phyloP scores from a whole-genome alignment of 345 rosid species.

The Lenwebbia sp. region DNA sequence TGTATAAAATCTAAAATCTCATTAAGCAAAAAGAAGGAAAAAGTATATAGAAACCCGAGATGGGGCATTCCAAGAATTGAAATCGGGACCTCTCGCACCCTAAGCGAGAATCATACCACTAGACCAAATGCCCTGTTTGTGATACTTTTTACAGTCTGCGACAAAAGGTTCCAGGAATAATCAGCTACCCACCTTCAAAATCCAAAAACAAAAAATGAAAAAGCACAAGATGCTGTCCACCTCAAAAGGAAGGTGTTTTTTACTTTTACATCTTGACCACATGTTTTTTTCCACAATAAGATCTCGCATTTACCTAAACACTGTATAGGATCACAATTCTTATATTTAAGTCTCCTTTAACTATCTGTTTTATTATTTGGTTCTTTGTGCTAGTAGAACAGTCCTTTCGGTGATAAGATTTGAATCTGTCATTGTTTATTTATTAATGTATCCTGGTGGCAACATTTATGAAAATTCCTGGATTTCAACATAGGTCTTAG shows the following conservation, averaged over 20 bases:
- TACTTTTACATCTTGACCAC: background rate
- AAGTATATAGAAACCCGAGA: background rate
- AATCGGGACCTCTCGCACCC: conserved; percentile 82
- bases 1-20: background rate
- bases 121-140: conserved; percentile 56
- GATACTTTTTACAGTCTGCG: background rate
- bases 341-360: background rate
- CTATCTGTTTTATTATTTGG: background rate
- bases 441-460: background rate
- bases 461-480: background rate
- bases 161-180: background rate
- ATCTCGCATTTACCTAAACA: background rate
- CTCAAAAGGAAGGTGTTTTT: background rate
- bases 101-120: conserved; percentile 92
- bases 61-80: background rate
- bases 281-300: background rate
- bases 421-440: background rate
- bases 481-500: background rate
- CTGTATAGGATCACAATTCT: background rate
- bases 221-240: background rate
- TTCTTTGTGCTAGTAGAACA: background rate
- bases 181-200: background rate
- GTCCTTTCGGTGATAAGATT: background rate
- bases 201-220: background rate
- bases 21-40: background rate